Evolutionary conservation across 1,284 basidiomycete species (phyloP), one percentile per base, ranked within the genome.

Genomic region (Ustilago loliicola): DNA sequence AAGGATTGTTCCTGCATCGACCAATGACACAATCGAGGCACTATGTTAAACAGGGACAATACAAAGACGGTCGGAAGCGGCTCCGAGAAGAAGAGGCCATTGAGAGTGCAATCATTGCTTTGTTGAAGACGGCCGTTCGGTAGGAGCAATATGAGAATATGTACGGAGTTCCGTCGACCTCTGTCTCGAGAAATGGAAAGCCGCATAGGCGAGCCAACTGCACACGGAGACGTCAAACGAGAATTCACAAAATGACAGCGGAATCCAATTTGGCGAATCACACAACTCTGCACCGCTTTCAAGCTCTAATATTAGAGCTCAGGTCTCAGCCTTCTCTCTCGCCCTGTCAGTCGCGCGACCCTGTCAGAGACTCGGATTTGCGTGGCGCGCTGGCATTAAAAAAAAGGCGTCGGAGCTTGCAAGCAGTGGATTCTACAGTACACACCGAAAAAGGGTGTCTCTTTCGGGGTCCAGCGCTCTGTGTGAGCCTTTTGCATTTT

Each of bases 321-420:
- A n/a, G 30, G 17, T 36, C 32, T 53, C 32, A 21, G 52, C n/a
- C 30, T 3, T 50, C 17, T 6, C 7, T 27, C 21, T 34, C 5
- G 23, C 23, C 38, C 40, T 40, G 27, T 27, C 48, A 50, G 25
- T 50, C 27, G 48, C 48, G 25, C 47, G 47, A 50, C 10, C 27
- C 25, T 50, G 47, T 15, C 47, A 27, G 15, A 27, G 10, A 29
- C 7, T 8, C 40, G 34, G 60, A 54, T 32, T 23, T 61, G 61
- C 61, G 51, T 47, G 42, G 53, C 61, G 27, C 51, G 66, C 66
- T 69, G 66, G 66, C 66, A 48, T 62, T 29, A 30, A 62, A 62
- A 47, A 32, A 53, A 11, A 19, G 40, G 23, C 19, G 53, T 51
- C 66, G 66, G 66, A 67, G 38, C 27, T 51, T 34, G 48, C 30